Evolutionary conservation across 2,329 filamentous ascomycete genomes (phyloP).

Genomic region (Xylariaceae sp.): DNA sequence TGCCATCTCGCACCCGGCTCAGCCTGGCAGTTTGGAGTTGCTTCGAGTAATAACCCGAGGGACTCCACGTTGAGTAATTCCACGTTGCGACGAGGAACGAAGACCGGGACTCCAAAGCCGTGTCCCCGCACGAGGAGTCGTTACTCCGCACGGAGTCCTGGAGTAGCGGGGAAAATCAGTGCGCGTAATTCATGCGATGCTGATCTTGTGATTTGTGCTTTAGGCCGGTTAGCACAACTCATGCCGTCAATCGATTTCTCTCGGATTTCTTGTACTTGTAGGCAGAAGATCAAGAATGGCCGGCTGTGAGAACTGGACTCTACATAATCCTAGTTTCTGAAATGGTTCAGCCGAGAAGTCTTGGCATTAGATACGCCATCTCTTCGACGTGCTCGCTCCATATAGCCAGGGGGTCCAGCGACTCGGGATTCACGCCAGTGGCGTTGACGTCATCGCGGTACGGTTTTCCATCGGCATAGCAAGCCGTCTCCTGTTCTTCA

Average conservation of each 20-base stretch:
- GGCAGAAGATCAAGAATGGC: too few species aligned
- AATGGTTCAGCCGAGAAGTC: background rate
- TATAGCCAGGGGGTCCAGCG: conserved; percentile 16
- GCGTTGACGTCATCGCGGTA: conserved; percentile 37
- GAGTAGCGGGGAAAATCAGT: background rate
- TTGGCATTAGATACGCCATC: conserved; percentile 16
- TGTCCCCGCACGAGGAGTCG: background rate
- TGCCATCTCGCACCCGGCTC: background rate
- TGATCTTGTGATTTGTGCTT: background rate
- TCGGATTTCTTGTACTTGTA: too few species aligned
- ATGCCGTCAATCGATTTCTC: too few species aligned
- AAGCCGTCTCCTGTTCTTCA: conserved; percentile 38
- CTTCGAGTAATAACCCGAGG: too few species aligned
- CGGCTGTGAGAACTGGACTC: too few species aligned
- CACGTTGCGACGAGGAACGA: background rate
- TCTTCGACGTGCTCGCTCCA: conserved; percentile 28
- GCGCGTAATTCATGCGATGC: background rate
- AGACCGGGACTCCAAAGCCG: background rate
- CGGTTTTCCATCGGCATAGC: conserved; percentile 45
- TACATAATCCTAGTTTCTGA: background rate
- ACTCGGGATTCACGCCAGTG: conserved; percentile 1
- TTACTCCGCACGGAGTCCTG: background rate
- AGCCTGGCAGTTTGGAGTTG: too few species aligned
- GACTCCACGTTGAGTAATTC: background rate
- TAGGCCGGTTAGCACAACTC: too few species aligned